These are phyloP conservation scores for Podospora sp. DNA, from an alignment of 495 filamentous ascomycete genomes.

Conservation along the genomic window DNA sequence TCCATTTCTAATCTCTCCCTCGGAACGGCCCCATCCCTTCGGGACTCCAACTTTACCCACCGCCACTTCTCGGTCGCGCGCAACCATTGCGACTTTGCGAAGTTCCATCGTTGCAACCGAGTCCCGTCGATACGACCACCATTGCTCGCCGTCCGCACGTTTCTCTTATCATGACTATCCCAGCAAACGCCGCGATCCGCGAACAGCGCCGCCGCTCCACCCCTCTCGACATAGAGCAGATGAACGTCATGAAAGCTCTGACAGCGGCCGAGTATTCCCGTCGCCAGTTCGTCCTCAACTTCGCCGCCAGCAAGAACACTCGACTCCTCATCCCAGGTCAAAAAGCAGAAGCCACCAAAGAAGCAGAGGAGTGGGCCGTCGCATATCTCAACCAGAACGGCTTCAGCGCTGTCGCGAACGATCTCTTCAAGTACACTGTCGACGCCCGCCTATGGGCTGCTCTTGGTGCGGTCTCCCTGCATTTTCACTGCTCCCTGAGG, in stretches of 20 bases:
- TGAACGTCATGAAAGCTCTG: slow-evolving; percentile 36
- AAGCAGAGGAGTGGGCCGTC: slow-evolving; percentile 35
- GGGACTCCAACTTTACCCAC: background rate
- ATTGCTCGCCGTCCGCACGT: slow-evolving; percentile 3
- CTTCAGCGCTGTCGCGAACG: slow-evolving; percentile 27
- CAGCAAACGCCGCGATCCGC: slow-evolving; percentile 35
- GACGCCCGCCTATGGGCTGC: slow-evolving; percentile 32
- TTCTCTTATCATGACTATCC: slow-evolving; percentile 18
- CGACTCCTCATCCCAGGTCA: slow-evolving; percentile 37
- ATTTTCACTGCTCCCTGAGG: background rate
- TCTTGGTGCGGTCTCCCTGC: slow-evolving; percentile 20
- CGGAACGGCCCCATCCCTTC: background rate
- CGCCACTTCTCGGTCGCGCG: background rate
- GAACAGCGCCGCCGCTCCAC: slow-evolving; percentile 30
- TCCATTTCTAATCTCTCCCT: background rate
- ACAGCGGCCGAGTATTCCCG: slow-evolving; percentile 38
- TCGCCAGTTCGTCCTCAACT: slow-evolving; percentile 39
- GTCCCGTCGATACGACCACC: background rate
- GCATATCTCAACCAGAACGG: slow-evolving; percentile 31
- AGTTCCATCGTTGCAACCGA: background rate
- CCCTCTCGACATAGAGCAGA: slow-evolving; percentile 30
- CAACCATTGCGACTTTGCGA: background rate
- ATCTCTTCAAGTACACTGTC: slow-evolving; percentile 38
- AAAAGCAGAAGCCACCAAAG: slow-evolving; percentile 36
- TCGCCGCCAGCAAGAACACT: slow-evolving; percentile 33